Evolutionary conservation across 2,329 filamentous ascomycete genomes (phyloP).

Genomic region (Aschersonia sp.): DNA sequence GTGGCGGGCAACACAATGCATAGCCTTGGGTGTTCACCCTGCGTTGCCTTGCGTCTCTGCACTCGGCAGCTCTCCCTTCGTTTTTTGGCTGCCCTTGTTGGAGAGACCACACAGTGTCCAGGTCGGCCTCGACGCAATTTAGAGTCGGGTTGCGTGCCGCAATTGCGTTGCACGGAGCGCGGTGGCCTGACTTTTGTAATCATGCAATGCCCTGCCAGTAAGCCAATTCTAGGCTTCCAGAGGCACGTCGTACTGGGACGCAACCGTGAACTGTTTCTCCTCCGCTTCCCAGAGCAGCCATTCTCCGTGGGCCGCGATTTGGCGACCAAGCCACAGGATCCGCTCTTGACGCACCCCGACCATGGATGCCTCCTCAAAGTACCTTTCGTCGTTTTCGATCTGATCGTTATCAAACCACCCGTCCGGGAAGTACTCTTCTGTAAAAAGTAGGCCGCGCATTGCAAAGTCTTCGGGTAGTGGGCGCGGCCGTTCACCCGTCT

Average conservation of each 20-base stretch:
- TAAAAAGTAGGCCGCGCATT: conserved; percentile 48
- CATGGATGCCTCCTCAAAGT: conserved; percentile 47
- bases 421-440: conserved; percentile 40
- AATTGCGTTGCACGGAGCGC: too few relatives aligned
- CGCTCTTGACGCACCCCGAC: conserved; percentile 41
- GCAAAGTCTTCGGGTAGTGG: conserved; percentile 58
- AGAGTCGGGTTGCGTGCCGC: too few relatives aligned
- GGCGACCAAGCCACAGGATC: conserved; percentile 41
- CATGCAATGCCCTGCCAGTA: too few relatives aligned
- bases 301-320: conserved; percentile 24
- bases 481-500: conserved; percentile 23
- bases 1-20: too few relatives aligned
- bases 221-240: too few relatives aligned
- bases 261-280: conserved; percentile 18
- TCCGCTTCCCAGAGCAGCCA: conserved; percentile 28
- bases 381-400: conserved; percentile 54
- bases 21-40: too few relatives aligned
- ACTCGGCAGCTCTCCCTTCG: too few relatives aligned
- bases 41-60: too few relatives aligned
- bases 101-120: too few relatives aligned
- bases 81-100: too few relatives aligned
- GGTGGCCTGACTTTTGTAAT: too few relatives aligned
- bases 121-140: too few relatives aligned
- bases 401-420: conserved; percentile 43
- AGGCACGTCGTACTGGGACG: not conserved